Base-by-base conservation (phyloP, 2,329 filamentous ascomycete species). In the Fusarium protoensiforme region DNA sequence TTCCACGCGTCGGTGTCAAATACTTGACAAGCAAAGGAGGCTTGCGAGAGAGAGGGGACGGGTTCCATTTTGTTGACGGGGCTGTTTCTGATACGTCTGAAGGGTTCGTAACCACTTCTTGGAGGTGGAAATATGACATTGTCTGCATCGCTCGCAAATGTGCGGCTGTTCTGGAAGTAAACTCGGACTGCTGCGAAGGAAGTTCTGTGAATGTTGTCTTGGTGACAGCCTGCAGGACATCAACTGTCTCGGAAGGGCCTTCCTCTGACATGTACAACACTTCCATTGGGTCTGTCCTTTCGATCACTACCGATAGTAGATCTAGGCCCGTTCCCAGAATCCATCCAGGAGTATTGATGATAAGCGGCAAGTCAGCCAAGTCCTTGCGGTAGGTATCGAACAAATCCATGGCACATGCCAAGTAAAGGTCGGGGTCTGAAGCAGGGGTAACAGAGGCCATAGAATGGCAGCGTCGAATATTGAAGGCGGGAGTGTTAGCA, bases 291-390 rank as follows among this genome's bases (percentile, higher is more conserved):
- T 84, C 84, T 8, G 91, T 81, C 18, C 81, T 83, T 6, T 80
- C 73, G 36, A 92, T 86, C 6, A 95, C 80, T 13, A 89, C 85
- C 7, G 86, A 83, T 0, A 95, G 82, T 0, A 94, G 83, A 72
- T 92, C 89, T 0, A 94, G 85, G 0, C 93, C 92, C 0, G 92
- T 91, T 1, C 92, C 92, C 67, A 92, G 88, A 27, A 94, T 88
- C 91, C 92, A 94, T 4, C 92, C 92, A 1, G 92, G 90, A 0
- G 92, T 93, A 78, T 96, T 95, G 76, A 96, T 86, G 8, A 96
- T 81, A 0, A 95, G 82, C 0, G 92, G 90, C 14, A 81, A 84
- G 10, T 83, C 81, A 0, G 84, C 79, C 7, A 86, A 75, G 7
- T 78, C 80, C 8, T 84, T 85, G 27, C 83, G 85, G 77, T 93